Conservation (phyloP, 192 early-diverging fungal species). For the Coemansia sp. region DNA sequence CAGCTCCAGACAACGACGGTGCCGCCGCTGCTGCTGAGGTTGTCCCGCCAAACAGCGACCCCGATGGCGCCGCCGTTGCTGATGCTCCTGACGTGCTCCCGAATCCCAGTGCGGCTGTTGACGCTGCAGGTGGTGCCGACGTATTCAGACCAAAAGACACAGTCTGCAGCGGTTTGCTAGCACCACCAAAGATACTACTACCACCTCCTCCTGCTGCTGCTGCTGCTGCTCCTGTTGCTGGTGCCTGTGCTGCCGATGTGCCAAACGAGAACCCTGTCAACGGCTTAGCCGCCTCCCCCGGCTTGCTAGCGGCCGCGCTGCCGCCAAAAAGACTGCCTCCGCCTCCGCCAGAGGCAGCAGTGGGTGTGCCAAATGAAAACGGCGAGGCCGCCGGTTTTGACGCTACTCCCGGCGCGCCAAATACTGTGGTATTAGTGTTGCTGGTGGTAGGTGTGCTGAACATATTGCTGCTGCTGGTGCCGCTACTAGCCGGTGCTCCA, state of each 20-base stretch:
- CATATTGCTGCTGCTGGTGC: conserved; percentile 2
- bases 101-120: conserved; percentile 7
- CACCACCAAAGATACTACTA: conserved; percentile 10
- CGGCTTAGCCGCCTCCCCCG: conserved; percentile 19
- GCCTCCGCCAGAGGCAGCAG: conserved; percentile 11
- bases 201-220: neutral
- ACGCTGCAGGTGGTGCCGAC: conserved; percentile 14
- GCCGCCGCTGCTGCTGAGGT: conserved; percentile 18
- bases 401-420: conserved; percentile 4
- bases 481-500: neutral
- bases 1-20: conserved; percentile 8
- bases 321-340: conserved; percentile 21
- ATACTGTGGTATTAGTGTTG: conserved; percentile 1
- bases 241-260: neutral
- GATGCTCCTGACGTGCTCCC: conserved; percentile 14
- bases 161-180: conserved; percentile 12
- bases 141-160: neutral
- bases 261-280: conserved; percentile 14
- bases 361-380: conserved; percentile 10
- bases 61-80: conserved; percentile 10
- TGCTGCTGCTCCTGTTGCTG: neutral
- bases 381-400: conserved; percentile 4
- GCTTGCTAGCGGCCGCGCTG: conserved; percentile 15
- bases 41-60: conserved; percentile 1
- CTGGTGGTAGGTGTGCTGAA: conserved; percentile 4